Base-by-base conservation (phyloP, 176 grass and related monocot species). In the Carex cristatella region DNA sequence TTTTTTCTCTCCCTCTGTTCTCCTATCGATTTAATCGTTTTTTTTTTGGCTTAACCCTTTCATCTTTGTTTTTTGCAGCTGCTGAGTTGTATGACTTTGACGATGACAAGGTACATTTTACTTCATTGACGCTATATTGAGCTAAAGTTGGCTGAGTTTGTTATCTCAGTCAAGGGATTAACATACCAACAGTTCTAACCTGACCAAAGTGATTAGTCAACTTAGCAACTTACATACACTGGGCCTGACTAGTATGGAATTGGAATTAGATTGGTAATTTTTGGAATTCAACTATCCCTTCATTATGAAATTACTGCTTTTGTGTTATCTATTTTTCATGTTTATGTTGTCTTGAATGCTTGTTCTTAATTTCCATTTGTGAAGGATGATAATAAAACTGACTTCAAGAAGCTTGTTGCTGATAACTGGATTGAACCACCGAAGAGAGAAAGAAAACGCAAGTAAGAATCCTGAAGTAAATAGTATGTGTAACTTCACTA, bases 361-460 rank as follows among this genome's bases (percentile, higher is more conserved):
- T 85, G 68, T 55, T 16, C 40, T 65, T 35, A 65, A 57, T 51
- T 74, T 83, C 38, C 74, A 66, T 87, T 67, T 69, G 58, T 90
- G 84, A 89, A 94, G 93, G 90, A 94, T 80, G 93, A 90, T 73
- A 90, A 90, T 68, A 92, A 94, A 48, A 88, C 88, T 58, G 93
- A 92, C 67, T 92, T 94, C 61, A 90, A 94, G 87, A 94, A 94
- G 70, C 81, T 94, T 72, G 93, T 89, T 65, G 86, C 84, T 58
- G 93, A 94, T 64, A 92, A 94, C 77, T 94, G 93, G 93, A 88
- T 94, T 81, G 90, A 94, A 67, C 93, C 93, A 76, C 86, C 93
- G 16, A 94, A 89, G 87, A 88, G 93, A 75, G 90, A 94, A 78
- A 89, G 93, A 33, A 94, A 94, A 64, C 81, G 90, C 9, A 94